Evolutionary conservation across 805 yeast genomes (phyloP).

Genomic region (Pachysolen tannophilus): DNA sequence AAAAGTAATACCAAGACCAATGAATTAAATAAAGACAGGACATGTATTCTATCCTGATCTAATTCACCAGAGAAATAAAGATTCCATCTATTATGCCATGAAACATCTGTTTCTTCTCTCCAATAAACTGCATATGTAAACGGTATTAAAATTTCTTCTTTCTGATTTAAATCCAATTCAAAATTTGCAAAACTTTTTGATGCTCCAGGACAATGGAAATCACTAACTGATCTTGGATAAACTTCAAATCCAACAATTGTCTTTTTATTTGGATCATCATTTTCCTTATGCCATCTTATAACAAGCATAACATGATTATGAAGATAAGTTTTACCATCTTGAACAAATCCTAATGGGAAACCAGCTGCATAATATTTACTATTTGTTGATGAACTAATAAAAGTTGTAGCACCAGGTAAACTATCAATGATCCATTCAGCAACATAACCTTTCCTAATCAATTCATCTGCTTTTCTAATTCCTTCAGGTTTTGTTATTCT

Average conservation of each 20-base stretch:
- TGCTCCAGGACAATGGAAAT: constrained; percentile 67
- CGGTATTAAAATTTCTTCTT: constrained; percentile 43
- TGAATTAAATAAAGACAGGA: constrained; percentile 72
- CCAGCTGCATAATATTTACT: constrained; percentile 75
- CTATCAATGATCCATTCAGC: constrained; percentile 82
- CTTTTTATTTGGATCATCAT: constrained; percentile 27
- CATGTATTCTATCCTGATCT: constrained; percentile 50
- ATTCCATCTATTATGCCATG: constrained; percentile 68
- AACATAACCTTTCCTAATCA: constrained; percentile 63
- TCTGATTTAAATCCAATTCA: constrained; percentile 37
- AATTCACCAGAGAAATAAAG: constrained; percentile 53
- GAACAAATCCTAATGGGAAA: constrained; percentile 72
- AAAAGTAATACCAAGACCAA: constrained; percentile 54
- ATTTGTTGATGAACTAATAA: constrained; percentile 46
- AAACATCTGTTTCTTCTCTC: constrained; percentile 68
- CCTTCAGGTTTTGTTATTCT: constrained; percentile 46
- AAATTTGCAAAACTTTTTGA: constrained; percentile 50
- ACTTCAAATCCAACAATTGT: constrained; percentile 86
- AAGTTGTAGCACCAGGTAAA: constrained; percentile 84
- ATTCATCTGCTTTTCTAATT: constrained; percentile 45
- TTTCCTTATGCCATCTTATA: constrained; percentile 55
- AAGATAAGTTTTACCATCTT: constrained; percentile 50
- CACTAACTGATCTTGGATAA: constrained; percentile 73
- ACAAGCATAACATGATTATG: constrained; percentile 81
- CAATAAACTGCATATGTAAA: constrained; percentile 83